Percentiles rank a stretch among this genome's conserved stretches.
These are phyloP conservation scores for Phytophthora gonapodyides DNA, from an alignment of 352 stramenopile species.

Conservation along the genomic window DNA sequence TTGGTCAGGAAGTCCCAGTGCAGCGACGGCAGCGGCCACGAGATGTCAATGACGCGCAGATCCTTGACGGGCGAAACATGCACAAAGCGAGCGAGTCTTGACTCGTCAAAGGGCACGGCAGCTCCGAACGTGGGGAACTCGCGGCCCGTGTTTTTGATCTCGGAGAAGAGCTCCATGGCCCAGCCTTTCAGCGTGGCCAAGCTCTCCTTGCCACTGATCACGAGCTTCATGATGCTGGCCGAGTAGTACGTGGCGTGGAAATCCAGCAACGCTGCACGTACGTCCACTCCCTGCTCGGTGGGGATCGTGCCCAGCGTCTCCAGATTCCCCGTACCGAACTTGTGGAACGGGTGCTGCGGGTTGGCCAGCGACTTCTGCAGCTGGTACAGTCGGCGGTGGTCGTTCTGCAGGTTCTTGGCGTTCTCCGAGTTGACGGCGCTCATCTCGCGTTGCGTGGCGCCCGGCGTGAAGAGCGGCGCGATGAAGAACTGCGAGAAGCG, in stretches of 20 bases:
- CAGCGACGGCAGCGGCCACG: slow-evolving; percentile 67
- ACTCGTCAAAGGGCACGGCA: slow-evolving; percentile 56
- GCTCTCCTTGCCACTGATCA: slow-evolving; percentile 87
- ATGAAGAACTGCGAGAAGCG: slow-evolving; percentile 98
- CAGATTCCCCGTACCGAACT: slow-evolving; percentile 92
- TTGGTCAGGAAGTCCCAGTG: slow-evolving; percentile 68
- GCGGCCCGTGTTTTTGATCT: slow-evolving; percentile 76
- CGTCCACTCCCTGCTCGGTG: slow-evolving; percentile 48
- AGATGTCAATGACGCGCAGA: slow-evolving; percentile 70
- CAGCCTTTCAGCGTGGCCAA: slow-evolving; percentile 82
- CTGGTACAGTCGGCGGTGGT: slow-evolving; percentile 88
- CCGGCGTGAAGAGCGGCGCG: slow-evolving; percentile 92
- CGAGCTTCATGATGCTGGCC: slow-evolving; percentile 91
- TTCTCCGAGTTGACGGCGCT: slow-evolving; percentile 97
- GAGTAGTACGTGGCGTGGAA: slow-evolving; percentile 93
- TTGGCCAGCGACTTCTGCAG: slow-evolving; percentile 78
- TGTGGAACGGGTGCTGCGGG: slow-evolving; percentile 80
- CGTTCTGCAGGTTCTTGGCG: slow-evolving; percentile 95
- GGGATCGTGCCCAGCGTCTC: slow-evolving; percentile 66
- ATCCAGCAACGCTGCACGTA: slow-evolving; percentile 71
- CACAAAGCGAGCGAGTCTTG: slow-evolving; percentile 44
- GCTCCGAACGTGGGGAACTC: slow-evolving; percentile 58
- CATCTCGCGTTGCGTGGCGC: slow-evolving; percentile 93
- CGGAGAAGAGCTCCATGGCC: slow-evolving; percentile 75
- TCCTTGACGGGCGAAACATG: slow-evolving; percentile 75